Evolutionary conservation across 2,329 filamentous ascomycete genomes (phyloP), one percentile per base, ranked within the genome.

Genomic region (Chaetomium strumarium): DNA sequence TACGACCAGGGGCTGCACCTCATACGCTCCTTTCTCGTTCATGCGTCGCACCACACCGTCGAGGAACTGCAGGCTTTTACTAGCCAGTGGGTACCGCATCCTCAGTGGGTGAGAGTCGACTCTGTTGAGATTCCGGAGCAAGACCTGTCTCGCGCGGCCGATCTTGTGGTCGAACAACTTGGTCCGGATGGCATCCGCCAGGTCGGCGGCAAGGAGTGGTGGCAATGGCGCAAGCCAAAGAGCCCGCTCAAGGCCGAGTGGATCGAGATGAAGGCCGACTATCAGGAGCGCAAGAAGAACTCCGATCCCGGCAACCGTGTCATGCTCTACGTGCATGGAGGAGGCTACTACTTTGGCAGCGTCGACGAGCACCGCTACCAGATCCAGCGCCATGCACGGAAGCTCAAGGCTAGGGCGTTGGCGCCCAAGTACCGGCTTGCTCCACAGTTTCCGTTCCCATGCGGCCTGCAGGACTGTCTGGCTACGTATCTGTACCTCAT

Each of bases 341-440:
- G 92, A 7, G 92, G 88, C 17, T 97, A 96, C 70, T 99, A 85
- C 71, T 97, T 99, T 67, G 92, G 93, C 13, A 95, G 90, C 62
- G 85, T 96, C 36, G 91, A 96, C 65, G 91, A 95, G 68, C 93
- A 97, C 73, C 84, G 93, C n/a, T 97, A 97, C 71, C 92, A 97
- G 75, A 84, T 99, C 77, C 93, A 99, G 70, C 80, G 92, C 45
- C 91, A 97, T 76, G 93, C 93, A 29, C 80, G 93, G 49, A 97
- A 97, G 71, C 77, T 99, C 55, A 90, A 93, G 69, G 92, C 90
- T 16, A 80, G 90, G 51, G 86, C 96, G 8, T 83, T 97, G 67
- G 90, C 92, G 20, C 87, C 92, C 5, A 77, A 83, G 56, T 99
- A 97, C 68, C 83, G 93, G 38, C 77, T 99, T 30, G 82, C 93